Conservation (phyloP, 345 rosid species). For the Sisymbrium altissimum region DNA sequence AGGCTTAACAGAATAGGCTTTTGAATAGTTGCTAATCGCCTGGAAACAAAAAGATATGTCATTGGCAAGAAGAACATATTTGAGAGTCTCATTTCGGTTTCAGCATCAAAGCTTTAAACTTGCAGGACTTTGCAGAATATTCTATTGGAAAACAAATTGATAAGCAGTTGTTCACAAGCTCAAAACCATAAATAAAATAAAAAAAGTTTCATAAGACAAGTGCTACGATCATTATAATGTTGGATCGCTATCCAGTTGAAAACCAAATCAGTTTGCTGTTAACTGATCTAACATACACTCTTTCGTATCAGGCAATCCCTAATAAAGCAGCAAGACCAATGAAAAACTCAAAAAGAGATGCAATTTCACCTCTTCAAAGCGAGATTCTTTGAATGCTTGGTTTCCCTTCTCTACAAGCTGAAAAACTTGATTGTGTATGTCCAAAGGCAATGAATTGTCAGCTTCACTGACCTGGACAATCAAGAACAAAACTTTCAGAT, state of each 20-base stretch:
- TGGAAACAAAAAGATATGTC: conserved; percentile 27
- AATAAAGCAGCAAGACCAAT: background rate
- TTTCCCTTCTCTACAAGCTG: conserved; percentile 68
- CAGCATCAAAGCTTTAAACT: conserved; percentile 8
- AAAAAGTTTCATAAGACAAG: background rate
- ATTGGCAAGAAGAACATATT: background rate
- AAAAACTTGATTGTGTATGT: conserved; percentile 54
- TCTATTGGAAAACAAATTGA: background rate
- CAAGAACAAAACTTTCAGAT: conserved; percentile 4
- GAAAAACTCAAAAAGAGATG: background rate
- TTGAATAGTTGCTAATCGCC: conserved; percentile 75
- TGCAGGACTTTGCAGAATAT: background rate
- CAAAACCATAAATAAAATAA: background rate
- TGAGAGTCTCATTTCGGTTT: background rate
- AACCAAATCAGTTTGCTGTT: background rate
- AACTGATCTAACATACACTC: background rate
- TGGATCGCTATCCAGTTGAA: background rate
- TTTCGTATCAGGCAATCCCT: background rate
- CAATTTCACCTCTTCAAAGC: conserved; percentile 68
- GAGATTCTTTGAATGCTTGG: conserved; percentile 55
- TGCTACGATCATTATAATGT: background rate
- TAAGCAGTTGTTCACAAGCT: background rate
- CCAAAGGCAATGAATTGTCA: conserved; percentile 59
- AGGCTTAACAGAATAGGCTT: conserved; percentile 71
- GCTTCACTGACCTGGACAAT: conserved; percentile 64